A percentile compares a stretch with the other conserved stretches of the same genome.
Evolutionary conservation across 257 asterid species (phyloP).

Genomic region (Plectranthus barbatus): DNA sequence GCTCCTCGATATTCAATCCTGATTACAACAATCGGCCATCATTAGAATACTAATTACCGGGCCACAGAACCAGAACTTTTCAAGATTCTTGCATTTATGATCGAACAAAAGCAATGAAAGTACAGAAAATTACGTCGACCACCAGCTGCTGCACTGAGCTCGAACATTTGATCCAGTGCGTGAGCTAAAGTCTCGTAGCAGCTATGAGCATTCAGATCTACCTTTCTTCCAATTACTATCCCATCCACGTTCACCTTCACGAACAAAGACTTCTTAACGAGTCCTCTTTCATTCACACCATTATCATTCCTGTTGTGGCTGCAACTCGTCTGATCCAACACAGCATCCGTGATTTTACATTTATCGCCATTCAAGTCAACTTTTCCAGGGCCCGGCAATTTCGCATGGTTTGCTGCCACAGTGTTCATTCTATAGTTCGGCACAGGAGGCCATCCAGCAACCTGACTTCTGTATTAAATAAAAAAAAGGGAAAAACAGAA

Average conservation of each 20-base stretch:
- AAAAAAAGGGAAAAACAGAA: neutral
- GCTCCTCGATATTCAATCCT: conserved; percentile 43
- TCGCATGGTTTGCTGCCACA: conserved; percentile 20
- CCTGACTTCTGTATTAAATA: conserved; percentile 27
- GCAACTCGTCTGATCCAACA: conserved; percentile 2
- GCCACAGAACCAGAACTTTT: too few relatives aligned
- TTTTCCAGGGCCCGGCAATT: conserved; percentile 21
- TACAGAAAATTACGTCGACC: conserved; percentile 37
- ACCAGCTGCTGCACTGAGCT: conserved; percentile 21
- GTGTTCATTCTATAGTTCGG: conserved; percentile 31
- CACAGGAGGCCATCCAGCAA: conserved; percentile 48
- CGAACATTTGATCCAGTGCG: conserved; percentile 63
- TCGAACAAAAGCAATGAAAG: neutral
- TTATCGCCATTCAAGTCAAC: conserved; percentile 24
- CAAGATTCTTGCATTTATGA: too few relatives aligned
- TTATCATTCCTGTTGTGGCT: conserved; percentile 3
- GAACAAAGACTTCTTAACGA: conserved; percentile 35
- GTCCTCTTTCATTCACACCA: conserved; percentile 22
- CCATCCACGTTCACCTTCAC: conserved; percentile 93
- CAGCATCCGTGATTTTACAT: conserved; percentile 18
- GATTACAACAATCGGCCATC: conserved; percentile 6
- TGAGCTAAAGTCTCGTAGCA: conserved; percentile 56
- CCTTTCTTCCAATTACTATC: conserved; percentile 70
- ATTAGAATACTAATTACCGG: neutral
- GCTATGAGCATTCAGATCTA: conserved; percentile 65